Evolutionary conservation across 2,329 filamentous ascomycete species (phyloP).

Genomic region (Botryotinia narcissicola): DNA sequence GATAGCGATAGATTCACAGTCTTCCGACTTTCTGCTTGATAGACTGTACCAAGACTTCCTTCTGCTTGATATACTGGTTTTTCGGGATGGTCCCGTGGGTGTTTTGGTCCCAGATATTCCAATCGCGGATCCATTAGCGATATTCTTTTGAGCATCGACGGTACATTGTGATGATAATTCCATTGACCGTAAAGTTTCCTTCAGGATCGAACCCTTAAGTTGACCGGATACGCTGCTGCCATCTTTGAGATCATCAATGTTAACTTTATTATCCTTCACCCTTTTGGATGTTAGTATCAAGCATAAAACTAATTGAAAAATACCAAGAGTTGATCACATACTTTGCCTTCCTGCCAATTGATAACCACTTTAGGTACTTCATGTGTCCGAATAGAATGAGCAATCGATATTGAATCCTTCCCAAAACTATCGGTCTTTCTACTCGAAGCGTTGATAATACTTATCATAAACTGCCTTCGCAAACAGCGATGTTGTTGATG

Average conservation of each 20-base stretch:
- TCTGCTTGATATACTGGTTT: not conserved
- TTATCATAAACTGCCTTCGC: constrained; percentile 7
- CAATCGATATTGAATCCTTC: not conserved
- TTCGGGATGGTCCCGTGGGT: not conserved
- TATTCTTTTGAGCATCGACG: not conserved
- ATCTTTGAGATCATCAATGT: not conserved
- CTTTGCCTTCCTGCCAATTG: constrained; percentile 8
- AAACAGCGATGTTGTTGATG: not conserved
- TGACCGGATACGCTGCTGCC: not conserved
- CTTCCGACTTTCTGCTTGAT: not conserved
- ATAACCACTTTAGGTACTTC: constrained; percentile 16
- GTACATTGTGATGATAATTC: not conserved
- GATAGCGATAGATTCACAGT: not conserved
- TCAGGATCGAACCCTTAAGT: not conserved
- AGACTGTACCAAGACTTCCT: constrained; percentile 10
- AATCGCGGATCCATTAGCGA: not conserved
- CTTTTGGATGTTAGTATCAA: constrained; percentile 9
- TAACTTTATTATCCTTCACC: not conserved
- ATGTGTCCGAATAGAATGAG: not conserved
- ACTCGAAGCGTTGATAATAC: not conserved
- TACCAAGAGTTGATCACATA: constrained; percentile 4
- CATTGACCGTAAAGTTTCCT: not conserved
- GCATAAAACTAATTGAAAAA: not conserved
- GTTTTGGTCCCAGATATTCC: not conserved
- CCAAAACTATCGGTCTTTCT: not conserved